A percentile compares a stretch with the other conserved stretches of the same genome.
Conservation (phyloP, 345 rosid species). For the Salix viminalis region DNA sequence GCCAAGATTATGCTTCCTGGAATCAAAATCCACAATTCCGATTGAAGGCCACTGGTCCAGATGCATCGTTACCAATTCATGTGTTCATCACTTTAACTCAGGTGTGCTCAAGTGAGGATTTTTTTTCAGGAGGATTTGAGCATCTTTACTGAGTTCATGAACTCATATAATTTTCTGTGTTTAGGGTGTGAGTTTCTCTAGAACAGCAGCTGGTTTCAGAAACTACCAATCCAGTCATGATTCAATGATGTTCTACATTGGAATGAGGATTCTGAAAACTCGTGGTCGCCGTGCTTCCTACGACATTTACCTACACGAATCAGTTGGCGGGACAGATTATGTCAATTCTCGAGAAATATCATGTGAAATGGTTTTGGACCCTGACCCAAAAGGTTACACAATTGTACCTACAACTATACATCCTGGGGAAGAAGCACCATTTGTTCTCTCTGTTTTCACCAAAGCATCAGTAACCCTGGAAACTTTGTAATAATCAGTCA, state of each 20-base stretch:
- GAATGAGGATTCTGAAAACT: constrained; percentile 96
- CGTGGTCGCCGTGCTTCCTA: constrained; percentile 96
- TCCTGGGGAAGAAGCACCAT: constrained; percentile 99
- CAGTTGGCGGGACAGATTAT: constrained; percentile 99
- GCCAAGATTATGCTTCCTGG: constrained; percentile 98
- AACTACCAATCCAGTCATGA: constrained; percentile 95
- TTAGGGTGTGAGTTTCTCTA: constrained; percentile 97
- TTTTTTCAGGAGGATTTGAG: constrained; percentile 11
- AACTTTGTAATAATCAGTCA: constrained; percentile 42
- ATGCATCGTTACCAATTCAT: constrained; percentile 85
- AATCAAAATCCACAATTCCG: constrained; percentile 99
- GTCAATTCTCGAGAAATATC: constrained; percentile 99
- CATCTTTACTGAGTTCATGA: not conserved
- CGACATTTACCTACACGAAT: constrained; percentile 92
- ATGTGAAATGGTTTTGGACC: constrained; percentile 99
- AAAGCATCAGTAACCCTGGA: constrained; percentile 83
- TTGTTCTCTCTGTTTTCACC: constrained; percentile 93
- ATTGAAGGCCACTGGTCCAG: constrained; percentile 81
- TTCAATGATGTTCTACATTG: constrained; percentile 89
- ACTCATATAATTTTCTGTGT: constrained; percentile 10
- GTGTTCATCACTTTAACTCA: constrained; percentile 96
- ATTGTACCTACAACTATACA: constrained; percentile 98
- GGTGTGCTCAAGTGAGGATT: constrained; percentile 40
- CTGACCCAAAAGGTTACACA: constrained; percentile 99
- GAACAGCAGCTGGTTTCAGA: constrained; percentile 89